Evolutionary conservation across 371 early-diverging fungal genomes (phyloP).

Genomic region (Mortierella sp.): DNA sequence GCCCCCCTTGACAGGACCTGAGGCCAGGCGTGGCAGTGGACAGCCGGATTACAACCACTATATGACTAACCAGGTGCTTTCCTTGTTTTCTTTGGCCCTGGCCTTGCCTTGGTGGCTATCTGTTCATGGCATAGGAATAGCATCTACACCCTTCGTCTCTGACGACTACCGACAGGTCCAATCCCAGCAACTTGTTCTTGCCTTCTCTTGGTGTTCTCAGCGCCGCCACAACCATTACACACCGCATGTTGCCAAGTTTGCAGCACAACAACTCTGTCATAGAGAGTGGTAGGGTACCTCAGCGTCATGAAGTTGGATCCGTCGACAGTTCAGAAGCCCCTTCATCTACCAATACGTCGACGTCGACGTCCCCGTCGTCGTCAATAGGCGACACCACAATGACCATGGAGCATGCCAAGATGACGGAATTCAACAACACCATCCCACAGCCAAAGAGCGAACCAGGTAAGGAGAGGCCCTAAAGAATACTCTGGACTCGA

Average conservation of each 20-base stretch:
- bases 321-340: constrained; percentile 43
- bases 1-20: no score
- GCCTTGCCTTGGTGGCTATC: no score
- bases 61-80: background rate
- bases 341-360: constrained; percentile 34
- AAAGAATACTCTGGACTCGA: background rate
- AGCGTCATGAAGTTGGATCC: constrained; percentile 25
- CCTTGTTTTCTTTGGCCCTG: background rate
- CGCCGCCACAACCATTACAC: background rate
- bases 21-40: no score
- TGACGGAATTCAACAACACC: constrained; percentile 34
- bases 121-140: no score
- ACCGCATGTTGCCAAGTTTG: constrained; percentile 36
- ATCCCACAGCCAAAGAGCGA: constrained; percentile 43
- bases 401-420: constrained; percentile 44
- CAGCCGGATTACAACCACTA: no score
- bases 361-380: constrained; percentile 46
- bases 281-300: constrained; percentile 30
- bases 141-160: no score
- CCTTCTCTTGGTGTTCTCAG: background rate
- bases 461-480: constrained; percentile 43
- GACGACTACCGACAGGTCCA: background rate
- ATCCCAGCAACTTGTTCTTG: background rate
- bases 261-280: constrained; percentile 34
- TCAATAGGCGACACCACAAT: constrained; percentile 42